phyloP scores from a whole-genome alignment of 495 filamentous ascomycete genomes.

The Opeltia flavorubescens region DNA sequence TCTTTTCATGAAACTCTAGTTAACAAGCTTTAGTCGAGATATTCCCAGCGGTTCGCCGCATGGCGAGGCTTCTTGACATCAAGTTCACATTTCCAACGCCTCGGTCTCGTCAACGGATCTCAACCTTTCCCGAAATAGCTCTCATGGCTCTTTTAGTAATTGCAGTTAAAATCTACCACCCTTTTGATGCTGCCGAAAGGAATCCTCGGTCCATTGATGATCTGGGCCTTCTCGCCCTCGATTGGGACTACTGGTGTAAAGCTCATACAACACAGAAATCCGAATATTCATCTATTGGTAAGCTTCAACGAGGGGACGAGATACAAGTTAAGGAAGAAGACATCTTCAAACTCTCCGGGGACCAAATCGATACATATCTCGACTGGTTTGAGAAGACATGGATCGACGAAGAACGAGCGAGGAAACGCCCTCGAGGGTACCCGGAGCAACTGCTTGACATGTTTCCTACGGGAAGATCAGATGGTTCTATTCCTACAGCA shows the following conservation, averaged over 20 bases:
- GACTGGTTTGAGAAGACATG: constrained; percentile 78
- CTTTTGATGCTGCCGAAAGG: constrained; percentile 48
- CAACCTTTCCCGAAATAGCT: constrained; percentile 56
- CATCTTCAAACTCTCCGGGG: constrained; percentile 49
- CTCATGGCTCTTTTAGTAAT: constrained; percentile 61
- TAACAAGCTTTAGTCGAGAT: constrained; percentile 45
- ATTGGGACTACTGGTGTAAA: constrained; percentile 60
- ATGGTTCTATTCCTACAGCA: constrained; percentile 3
- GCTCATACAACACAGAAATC: constrained; percentile 32
- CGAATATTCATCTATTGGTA: constrained; percentile 15
- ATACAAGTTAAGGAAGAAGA: constrained; percentile 49
- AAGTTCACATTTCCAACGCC: constrained; percentile 39
- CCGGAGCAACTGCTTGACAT: constrained; percentile 31
- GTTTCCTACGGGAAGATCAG: constrained; percentile 31
- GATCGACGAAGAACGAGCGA: constrained; percentile 30
- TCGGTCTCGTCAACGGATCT: constrained; percentile 17
- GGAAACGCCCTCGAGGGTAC: constrained; percentile 9
- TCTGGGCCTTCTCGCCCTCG: constrained; percentile 43
- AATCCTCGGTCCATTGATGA: constrained; percentile 42
- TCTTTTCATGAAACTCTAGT: background rate
- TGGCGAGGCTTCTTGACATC: constrained; percentile 42
- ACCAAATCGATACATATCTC: constrained; percentile 68
- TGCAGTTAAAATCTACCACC: constrained; percentile 62
- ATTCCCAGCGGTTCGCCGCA: constrained; percentile 43
- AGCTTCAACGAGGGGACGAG: constrained; percentile 26